Conservation (phyloP, 2,329 filamentous ascomycete genomes). For the Meredithiella fracta region DNA sequence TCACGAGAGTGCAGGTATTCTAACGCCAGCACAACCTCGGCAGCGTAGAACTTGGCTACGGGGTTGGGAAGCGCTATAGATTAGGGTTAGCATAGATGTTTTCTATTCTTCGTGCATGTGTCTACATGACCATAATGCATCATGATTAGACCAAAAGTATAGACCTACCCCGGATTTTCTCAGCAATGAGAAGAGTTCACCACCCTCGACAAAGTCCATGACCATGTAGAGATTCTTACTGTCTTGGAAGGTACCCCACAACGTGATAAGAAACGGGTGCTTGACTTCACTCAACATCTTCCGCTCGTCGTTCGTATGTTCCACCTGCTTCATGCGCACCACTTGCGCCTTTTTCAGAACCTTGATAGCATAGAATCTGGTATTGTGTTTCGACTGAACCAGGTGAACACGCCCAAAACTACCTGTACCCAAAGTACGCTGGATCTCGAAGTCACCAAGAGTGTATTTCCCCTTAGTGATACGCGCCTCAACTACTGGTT, state of each 20-base stretch:
- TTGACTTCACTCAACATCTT: constrained; percentile 93
- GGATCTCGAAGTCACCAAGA: constrained; percentile 72
- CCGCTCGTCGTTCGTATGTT: constrained; percentile 96
- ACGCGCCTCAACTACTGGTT: constrained; percentile 28
- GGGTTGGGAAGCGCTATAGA: constrained; percentile 82
- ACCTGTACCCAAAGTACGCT: constrained; percentile 84
- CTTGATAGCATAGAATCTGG: constrained; percentile 95
- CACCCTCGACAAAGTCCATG: constrained; percentile 99
- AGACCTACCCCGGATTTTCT: constrained; percentile 73
- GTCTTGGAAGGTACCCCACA: constrained; percentile 98
- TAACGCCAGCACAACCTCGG: constrained; percentile 85
- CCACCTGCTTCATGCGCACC: constrained; percentile 99
- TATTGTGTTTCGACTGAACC: constrained; percentile 95
- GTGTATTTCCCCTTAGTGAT: constrained; percentile 97
- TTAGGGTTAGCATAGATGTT: background rate
- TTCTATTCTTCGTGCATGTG: background rate
- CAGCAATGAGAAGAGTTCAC: constrained; percentile 87
- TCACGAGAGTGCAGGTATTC: constrained; percentile 90
- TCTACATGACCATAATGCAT: constrained; percentile 6
- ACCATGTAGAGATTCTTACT: constrained; percentile 97
- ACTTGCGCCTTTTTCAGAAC: constrained; percentile 97
- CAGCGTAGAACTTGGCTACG: constrained; percentile 97
- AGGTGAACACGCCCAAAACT: constrained; percentile 94
- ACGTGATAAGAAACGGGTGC: constrained; percentile 90
- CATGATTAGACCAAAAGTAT: background rate